Evolutionary conservation across 2,329 filamentous ascomycete species (phyloP).

Genomic region (Ophiostoma ulmi): DNA sequence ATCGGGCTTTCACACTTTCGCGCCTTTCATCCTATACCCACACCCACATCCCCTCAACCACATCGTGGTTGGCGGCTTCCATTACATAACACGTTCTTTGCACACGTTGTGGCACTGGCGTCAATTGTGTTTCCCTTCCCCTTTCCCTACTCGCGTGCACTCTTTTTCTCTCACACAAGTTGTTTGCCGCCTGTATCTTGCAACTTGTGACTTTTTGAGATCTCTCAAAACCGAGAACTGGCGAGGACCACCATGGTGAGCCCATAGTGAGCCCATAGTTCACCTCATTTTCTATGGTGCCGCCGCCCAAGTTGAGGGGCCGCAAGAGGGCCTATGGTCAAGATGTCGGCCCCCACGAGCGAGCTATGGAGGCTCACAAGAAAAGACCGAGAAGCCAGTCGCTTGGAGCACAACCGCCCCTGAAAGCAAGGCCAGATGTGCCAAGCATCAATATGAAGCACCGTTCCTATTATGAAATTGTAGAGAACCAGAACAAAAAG

Average conservation of each 20-base stretch:
- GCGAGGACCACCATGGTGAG: conserved; percentile 29
- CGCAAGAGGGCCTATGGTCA: conserved; percentile 30
- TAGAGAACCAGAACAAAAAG: conserved; percentile 60
- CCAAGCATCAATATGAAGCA: conserved; percentile 48
- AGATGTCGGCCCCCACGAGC: conserved; percentile 29
- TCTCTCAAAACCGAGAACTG: neutral
- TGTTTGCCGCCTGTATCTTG: neutral
- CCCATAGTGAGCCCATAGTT: conserved; percentile 23
- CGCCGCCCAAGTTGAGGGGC: conserved; percentile 29
- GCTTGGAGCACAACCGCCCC: conserved; percentile 30
- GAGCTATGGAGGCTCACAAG: conserved; percentile 35
- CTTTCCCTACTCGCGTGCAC: neutral
- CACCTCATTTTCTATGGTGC: neutral
- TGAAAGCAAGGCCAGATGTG: conserved; percentile 33
- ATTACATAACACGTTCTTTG: conserved; percentile 1
- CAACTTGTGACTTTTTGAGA: neutral
- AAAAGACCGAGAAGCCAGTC: conserved; percentile 30
- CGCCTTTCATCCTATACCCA: neutral
- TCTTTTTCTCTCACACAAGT: neutral
- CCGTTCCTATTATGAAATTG: conserved; percentile 58
- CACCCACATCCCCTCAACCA: conserved; percentile 1
- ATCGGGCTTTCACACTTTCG: neutral
- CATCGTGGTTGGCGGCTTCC: conserved; percentile 11
- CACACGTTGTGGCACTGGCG: neutral
- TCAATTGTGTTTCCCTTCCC: neutral